Evolutionary conservation across 371 early-diverging fungal species (phyloP), one percentile per base, ranked within the genome.

Genomic region (Mucor sp.): DNA sequence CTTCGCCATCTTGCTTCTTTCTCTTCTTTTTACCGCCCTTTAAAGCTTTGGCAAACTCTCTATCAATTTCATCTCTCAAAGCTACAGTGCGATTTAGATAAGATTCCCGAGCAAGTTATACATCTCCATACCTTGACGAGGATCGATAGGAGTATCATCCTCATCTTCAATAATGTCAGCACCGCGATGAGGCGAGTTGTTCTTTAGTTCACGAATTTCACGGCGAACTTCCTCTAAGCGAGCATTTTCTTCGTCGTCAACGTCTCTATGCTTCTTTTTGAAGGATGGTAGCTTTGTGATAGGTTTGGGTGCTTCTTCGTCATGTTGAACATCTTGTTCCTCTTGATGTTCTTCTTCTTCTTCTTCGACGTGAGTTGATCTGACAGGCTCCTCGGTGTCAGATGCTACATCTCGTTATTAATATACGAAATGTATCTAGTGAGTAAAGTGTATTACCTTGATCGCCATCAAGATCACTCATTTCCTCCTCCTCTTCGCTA

Each of bases 1-100:
- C 87, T 43, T 89, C 89, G n/a, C 90, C 92, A 21, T 90, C 90
- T 35, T 82, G 84, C 70, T 78, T 87, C 74, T 87, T 85, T 75
- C 90, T 81, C 69, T 82, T 84, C 50, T 78, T 72, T 59, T 87
- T 87, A 11, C 91, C 89, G n/a, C 85, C 78, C 60, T 82, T 80
- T 32, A 90, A 63, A 4, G 89, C 88, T 15, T 79, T 76, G 48
- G 85, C 90, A 62, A 91, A 88, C 41, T 85, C 80, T 39, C 70
- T 74, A 63, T 88, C 89, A 53, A 92, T 74, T 60, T 84, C 85
- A 58, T 87, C 81, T 68, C 89, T 67, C 32, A 84, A 79, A 35
- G 79, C 82, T 81, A 67, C 6, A 30, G 7, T 56, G 30, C 60
- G 4, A 3, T 50, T n/a, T 6, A 53, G 15, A 23, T 25, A 12